Percentiles rank a stretch among this genome's conserved stretches.
Evolutionary conservation across 495 filamentous ascomycete species (phyloP).

Genomic region (Podospora bellae-mahoneyi): DNA sequence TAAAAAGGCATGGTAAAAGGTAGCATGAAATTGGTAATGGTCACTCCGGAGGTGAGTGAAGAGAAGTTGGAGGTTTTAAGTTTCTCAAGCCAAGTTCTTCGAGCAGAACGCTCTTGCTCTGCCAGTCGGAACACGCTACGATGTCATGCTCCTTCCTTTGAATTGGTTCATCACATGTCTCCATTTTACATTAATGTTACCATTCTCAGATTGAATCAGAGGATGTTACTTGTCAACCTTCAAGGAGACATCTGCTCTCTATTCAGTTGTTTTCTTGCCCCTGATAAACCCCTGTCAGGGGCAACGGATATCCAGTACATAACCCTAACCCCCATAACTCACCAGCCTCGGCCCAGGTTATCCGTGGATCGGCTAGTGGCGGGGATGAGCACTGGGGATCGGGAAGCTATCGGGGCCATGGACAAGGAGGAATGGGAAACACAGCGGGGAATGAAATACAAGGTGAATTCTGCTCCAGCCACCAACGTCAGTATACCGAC

Average conservation of each 20-base stretch:
- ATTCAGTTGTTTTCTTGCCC: not conserved
- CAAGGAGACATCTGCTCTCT: not conserved
- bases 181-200: too few relatives aligned
- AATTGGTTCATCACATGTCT: too few relatives aligned
- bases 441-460: not conserved
- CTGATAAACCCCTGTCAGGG: not conserved
- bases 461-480: not conserved
- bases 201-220: not conserved
- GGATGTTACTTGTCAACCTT: too few relatives aligned
- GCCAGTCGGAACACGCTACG: too few relatives aligned
- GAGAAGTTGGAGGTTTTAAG: not conserved
- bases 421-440: not conserved
- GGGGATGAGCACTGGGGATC: constrained; percentile 3
- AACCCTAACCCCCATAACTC: constrained; percentile 4
- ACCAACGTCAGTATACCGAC: not conserved
- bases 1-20: not conserved
- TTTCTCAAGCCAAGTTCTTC: too few relatives aligned
- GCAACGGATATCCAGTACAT: not conserved
- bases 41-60: not conserved
- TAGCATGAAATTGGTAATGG: not conserved
- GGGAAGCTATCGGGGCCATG: constrained; percentile 8
- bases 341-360: not conserved
- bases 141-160: too few relatives aligned
- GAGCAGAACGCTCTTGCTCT: too few relatives aligned
- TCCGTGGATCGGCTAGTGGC: constrained; percentile 1